phyloP scores from a whole-genome alignment of 805 yeast species.

The Lipomyces kockii region DNA sequence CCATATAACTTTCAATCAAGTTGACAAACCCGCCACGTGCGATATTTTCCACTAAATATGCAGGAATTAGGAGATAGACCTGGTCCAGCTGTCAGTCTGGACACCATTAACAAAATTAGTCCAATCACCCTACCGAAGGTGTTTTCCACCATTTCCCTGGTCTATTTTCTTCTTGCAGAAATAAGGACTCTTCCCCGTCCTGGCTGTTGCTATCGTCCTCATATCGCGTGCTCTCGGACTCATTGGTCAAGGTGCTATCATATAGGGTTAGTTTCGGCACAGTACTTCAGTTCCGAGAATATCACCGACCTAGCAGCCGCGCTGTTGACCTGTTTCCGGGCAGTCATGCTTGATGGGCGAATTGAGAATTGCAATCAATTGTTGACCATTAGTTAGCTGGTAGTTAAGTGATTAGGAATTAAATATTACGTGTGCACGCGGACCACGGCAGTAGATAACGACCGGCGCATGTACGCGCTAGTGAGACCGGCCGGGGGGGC shows the following conservation, averaged over 20 bases:
- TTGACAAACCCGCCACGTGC: slow-evolving; percentile 6
- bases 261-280: background rate
- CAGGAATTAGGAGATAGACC: slow-evolving; percentile 1
- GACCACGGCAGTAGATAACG: background rate
- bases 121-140: slow-evolving; percentile 8
- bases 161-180: background rate
- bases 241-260: background rate
- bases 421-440: background rate
- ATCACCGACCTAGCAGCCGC: background rate
- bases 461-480: background rate
- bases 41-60: background rate
- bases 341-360: background rate
- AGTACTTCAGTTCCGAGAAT: background rate
- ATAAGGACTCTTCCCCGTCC: background rate
- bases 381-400: background rate
- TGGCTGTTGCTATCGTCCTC: background rate
- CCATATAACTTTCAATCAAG: background rate
- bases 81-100: background rate
- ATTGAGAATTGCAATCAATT: background rate
- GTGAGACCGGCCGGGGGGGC: background rate
- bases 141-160: slow-evolving; percentile 5
- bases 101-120: background rate
- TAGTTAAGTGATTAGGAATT: background rate
- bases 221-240: background rate
- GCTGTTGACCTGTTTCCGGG: background rate